phyloP scores from a whole-genome alignment of 169 alveolate genomes.

The Eimeria falciformis region DNA sequence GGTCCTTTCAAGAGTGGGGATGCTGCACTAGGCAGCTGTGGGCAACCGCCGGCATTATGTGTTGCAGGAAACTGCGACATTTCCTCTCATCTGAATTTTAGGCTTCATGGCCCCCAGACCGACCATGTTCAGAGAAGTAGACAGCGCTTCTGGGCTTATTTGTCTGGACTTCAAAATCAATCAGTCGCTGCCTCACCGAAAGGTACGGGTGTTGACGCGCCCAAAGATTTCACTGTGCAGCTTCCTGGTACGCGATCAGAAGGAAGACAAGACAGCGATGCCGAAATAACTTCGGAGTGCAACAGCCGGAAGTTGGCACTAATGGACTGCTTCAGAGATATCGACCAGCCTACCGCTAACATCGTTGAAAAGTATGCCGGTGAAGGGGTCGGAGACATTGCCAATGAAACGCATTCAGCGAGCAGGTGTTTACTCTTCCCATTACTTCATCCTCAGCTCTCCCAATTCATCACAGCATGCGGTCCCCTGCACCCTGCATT shows the following conservation, averaged over 20 bases:
- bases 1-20: background rate
- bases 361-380: background rate
- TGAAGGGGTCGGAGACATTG: constrained; percentile 29
- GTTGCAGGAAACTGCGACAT: background rate
- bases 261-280: background rate
- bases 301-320: background rate
- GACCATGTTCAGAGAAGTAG: constrained; percentile 25
- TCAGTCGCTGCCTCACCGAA: background rate
- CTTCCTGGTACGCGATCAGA: background rate
- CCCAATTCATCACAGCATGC: constrained; percentile 71
- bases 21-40: background rate
- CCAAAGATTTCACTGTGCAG: background rate
- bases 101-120: constrained; percentile 50
- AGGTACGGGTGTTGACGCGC: background rate
- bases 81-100: background rate
- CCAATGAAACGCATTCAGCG: background rate
- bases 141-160: constrained; percentile 42
- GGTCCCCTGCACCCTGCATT: constrained; percentile 75
- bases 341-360: background rate
- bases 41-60: background rate
- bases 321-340: background rate
- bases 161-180: constrained; percentile 5
- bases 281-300: background rate
- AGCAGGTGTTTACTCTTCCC: constrained; percentile 55
- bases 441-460: constrained; percentile 61